phyloP scores from a whole-genome alignment of 2,329 filamentous ascomycete species.

The Colletotrichum lini region DNA sequence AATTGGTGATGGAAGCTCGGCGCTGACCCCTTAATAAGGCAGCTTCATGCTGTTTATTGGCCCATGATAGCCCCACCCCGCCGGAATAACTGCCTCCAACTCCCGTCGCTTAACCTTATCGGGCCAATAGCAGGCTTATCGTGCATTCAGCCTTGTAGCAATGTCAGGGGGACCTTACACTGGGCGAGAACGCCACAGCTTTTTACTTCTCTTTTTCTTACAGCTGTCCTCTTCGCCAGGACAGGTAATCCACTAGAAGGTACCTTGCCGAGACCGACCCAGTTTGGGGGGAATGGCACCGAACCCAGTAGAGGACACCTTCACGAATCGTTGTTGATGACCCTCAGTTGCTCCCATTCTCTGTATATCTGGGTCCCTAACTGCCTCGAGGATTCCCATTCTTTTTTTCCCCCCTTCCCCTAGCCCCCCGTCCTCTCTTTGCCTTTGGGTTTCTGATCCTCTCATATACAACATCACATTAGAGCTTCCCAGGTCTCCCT shows the following conservation, averaged over 20 bases:
- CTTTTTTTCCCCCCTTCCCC: conserved; percentile 7
- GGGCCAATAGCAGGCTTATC: conserved; percentile 37
- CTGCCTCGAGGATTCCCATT: conserved; percentile 16
- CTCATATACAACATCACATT: background rate
- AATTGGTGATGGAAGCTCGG: conserved; percentile 28
- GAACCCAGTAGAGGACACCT: conserved; percentile 40
- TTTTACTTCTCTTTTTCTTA: conserved; percentile 35
- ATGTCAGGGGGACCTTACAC: background rate
- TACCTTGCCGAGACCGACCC: conserved; percentile 29
- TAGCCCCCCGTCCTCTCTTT: conserved; percentile 4
- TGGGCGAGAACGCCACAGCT: conserved; percentile 23
- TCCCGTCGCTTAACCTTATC: conserved; percentile 37
- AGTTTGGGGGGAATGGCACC: conserved; percentile 36
- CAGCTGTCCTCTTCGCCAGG: conserved; percentile 42
- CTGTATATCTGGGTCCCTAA: conserved; percentile 27
- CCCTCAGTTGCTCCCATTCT: conserved; percentile 27
- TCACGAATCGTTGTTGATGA: conserved; percentile 34
- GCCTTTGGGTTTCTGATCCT: background rate
- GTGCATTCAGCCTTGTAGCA: conserved; percentile 32
- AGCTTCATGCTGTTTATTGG: conserved; percentile 9
- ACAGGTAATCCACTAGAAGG: conserved; percentile 33
- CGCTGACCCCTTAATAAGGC: conserved; percentile 29
- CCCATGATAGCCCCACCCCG: background rate
- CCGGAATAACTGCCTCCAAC: conserved; percentile 27
- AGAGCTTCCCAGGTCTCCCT: conserved; percentile 29